phyloP scores from a whole-genome alignment of 345 rosid genomes.

The Gossypium turneri region DNA sequence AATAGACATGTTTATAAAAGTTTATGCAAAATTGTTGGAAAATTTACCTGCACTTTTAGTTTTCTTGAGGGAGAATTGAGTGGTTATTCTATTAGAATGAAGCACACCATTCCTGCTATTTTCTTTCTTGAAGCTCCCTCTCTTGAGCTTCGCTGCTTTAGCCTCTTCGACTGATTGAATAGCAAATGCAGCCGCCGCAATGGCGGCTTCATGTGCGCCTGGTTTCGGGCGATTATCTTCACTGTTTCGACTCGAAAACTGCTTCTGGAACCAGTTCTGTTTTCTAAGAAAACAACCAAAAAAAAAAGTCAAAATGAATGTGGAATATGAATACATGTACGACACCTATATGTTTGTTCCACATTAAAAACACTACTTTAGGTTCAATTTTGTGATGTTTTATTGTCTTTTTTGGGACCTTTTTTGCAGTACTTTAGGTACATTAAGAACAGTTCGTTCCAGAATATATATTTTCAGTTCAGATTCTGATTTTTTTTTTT shows the following conservation, averaged over 20 bases:
- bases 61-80: constrained; percentile 18
- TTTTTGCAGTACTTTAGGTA: not conserved
- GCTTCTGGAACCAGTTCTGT: constrained; percentile 16
- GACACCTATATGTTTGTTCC: too few relatives aligned
- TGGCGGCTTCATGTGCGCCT: constrained; percentile 22
- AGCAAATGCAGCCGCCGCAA: constrained; percentile 36
- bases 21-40: not conserved
- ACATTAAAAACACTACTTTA: not conserved
- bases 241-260: not conserved
- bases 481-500: not conserved
- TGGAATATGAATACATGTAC: too few relatives aligned
- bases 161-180: constrained; percentile 29
- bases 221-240: constrained; percentile 17
- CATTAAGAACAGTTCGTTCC: not conserved
- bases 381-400: not conserved
- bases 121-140: not conserved
- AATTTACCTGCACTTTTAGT: constrained; percentile 18
- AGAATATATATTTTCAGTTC: not conserved
- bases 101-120: not conserved
- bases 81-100: constrained; percentile 6
- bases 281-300: not conserved
- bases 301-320: not conserved
- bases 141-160: not conserved
- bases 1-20: not conserved
- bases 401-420: not conserved